Conservation (phyloP, 2,329 filamentous ascomycete genomes). For the Neonectria hederae region DNA sequence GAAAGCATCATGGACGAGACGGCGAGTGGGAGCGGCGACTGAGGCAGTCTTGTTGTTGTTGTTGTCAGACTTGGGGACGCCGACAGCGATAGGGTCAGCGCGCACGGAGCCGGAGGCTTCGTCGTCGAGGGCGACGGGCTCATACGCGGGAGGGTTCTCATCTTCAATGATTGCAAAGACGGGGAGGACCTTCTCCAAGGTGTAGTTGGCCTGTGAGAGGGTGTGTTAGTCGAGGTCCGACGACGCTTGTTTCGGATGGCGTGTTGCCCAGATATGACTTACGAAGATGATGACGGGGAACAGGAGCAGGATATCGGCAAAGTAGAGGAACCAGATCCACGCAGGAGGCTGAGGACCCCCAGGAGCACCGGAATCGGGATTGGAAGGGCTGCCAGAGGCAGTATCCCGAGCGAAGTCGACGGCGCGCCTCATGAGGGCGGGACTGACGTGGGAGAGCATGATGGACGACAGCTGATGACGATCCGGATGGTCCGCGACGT, state of each 20-base stretch:
- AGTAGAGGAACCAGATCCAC: slow-evolving; percentile 53
- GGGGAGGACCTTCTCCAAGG: slow-evolving; percentile 60
- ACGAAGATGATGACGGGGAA: slow-evolving; percentile 57
- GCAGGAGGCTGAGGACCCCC: slow-evolving; percentile 37
- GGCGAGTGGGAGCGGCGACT: slow-evolving; percentile 30
- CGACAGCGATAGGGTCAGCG: slow-evolving; percentile 31
- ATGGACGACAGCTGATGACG: slow-evolving; percentile 6
- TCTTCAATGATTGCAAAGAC: slow-evolving; percentile 68
- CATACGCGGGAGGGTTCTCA: slow-evolving; percentile 64
- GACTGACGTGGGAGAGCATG: slow-evolving; percentile 34
- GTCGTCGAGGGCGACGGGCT: slow-evolving; percentile 58
- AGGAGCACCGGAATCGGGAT: slow-evolving; percentile 14
- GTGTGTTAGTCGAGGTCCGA: neutral
- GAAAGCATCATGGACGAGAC: slow-evolving; percentile 15
- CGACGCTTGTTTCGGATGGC: neutral
- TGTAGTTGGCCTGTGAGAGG: slow-evolving; percentile 57
- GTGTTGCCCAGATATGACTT: slow-evolving; percentile 31
- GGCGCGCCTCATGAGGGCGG: slow-evolving; percentile 47
- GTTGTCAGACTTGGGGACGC: slow-evolving; percentile 42
- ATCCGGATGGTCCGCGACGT: neutral
- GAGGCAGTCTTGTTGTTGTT: slow-evolving; percentile 49
- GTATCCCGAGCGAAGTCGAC: slow-evolving; percentile 29
- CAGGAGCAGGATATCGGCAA: slow-evolving; percentile 55
- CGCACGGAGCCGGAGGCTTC: slow-evolving; percentile 45
- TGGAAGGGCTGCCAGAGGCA: neutral